Evolutionary conservation across 805 yeast genomes (phyloP).

Genomic region (Kockiozyma suomiensis): DNA sequence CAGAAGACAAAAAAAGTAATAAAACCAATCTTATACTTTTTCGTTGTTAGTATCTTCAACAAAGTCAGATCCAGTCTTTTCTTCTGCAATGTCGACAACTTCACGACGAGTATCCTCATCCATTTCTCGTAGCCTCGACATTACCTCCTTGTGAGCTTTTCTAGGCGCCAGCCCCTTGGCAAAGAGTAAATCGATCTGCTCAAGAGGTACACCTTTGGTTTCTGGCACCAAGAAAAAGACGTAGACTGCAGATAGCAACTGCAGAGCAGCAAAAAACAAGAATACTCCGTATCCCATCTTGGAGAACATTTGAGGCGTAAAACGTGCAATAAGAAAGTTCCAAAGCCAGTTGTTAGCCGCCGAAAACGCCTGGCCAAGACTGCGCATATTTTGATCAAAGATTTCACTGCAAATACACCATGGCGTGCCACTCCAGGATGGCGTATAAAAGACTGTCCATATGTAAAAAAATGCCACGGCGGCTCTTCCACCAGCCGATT

Average conservation of each 20-base stretch:
- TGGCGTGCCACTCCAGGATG: background rate
- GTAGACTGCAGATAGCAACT: background rate
- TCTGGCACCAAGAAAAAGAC: constrained; percentile 51
- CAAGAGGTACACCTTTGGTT: constrained; percentile 68
- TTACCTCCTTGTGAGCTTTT: background rate
- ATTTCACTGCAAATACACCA: too few species aligned
- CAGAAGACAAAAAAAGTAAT: background rate
- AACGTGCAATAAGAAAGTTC: constrained; percentile 74
- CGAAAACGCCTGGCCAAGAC: too few species aligned
- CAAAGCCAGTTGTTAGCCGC: too few species aligned
- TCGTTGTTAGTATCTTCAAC: background rate
- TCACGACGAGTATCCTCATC: background rate
- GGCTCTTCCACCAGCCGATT: constrained; percentile 43
- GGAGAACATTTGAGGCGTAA: constrained; percentile 68
- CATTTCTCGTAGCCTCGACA: background rate
- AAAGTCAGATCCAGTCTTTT: background rate
- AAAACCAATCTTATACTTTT: background rate
- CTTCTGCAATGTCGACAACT: background rate
- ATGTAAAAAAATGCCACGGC: constrained; percentile 58
- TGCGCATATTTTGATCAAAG: too few species aligned
- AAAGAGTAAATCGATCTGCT: background rate
- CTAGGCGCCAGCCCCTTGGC: background rate
- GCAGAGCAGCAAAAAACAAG: background rate
- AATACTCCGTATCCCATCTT: constrained; percentile 47
- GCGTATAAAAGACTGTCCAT: constrained; percentile 49